Conservation (phyloP, 2,329 filamentous ascomycete species). For the Pyrenochaeta sp. region DNA sequence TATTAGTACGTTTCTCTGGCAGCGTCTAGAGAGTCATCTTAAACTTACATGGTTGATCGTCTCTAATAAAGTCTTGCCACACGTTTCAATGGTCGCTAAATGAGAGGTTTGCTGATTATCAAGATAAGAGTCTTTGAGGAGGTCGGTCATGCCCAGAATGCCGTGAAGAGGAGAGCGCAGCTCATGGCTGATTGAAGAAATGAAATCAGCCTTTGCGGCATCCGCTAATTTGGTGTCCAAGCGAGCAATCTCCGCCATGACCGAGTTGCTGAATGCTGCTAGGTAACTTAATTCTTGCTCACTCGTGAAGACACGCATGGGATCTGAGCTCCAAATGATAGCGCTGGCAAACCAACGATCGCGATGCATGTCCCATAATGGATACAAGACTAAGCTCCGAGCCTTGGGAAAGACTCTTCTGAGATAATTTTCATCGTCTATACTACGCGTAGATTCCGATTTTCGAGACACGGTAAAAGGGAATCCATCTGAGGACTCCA, state of each 20-base stretch:
- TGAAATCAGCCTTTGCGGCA: slow-evolving; percentile 64
- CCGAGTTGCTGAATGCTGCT: slow-evolving; percentile 49
- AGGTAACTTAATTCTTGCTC: slow-evolving; percentile 50
- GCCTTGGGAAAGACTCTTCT: slow-evolving; percentile 47
- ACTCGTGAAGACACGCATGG: slow-evolving; percentile 48
- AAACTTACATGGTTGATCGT: slow-evolving; percentile 52
- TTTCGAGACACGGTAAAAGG: slow-evolving; percentile 32
- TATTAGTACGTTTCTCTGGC: slow-evolving; percentile 12
- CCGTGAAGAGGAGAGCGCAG: slow-evolving; percentile 69
- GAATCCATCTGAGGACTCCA: slow-evolving; percentile 27
- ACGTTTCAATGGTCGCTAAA: slow-evolving; percentile 49
- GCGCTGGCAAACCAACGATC: slow-evolving; percentile 50
- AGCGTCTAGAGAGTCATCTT: not conserved
- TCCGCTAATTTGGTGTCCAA: slow-evolving; percentile 50
- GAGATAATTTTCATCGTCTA: slow-evolving; percentile 46
- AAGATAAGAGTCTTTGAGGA: slow-evolving; percentile 43
- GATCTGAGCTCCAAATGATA: slow-evolving; percentile 49
- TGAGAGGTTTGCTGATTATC: slow-evolving; percentile 53
- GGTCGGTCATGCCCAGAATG: slow-evolving; percentile 58
- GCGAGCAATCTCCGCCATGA: slow-evolving; percentile 51
- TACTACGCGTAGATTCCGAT: slow-evolving; percentile 38
- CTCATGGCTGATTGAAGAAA: slow-evolving; percentile 69
- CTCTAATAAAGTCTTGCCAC: slow-evolving; percentile 51
- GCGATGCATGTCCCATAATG: slow-evolving; percentile 51
- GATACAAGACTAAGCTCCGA: slow-evolving; percentile 49